Base-by-base conservation (phyloP, 768 basidiomycete species). In the Rubroboletus pulcherrimus region DNA sequence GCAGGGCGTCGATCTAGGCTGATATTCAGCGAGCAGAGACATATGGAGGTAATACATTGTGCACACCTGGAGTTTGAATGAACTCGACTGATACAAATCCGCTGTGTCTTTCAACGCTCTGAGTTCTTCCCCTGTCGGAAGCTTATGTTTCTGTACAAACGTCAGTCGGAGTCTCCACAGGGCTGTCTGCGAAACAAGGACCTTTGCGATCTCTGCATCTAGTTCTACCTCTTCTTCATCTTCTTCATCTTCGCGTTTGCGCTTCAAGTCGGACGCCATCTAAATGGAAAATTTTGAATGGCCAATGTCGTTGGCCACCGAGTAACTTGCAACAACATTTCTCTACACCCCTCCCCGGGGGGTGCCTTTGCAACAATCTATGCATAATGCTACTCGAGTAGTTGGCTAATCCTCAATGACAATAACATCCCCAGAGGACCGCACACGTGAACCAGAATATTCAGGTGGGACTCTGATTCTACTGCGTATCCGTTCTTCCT, bases 41-140 rank as follows among this genome's bases (percentile, higher is more conserved):
- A 17, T 10, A 14, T 4, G 17, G 11, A 33, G 2, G 34, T 12
- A 15, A 12, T n/a, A 19, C 6, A 39, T n/a, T 10, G 14, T 11
- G 57, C 75, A 11, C 44, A 89, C 89, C 79, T 94, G 91, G 9
- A 95, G 78, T 62, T 91, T 91, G 77, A 95, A 94, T 3, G 88
- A 82, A 52, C 77, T 86, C 0, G 91, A 93, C 62, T 81, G 79
- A 68, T 84, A 92, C 21, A 93, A 74, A 54, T 90, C 82, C 26
- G 80, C 77, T 15, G 87, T 87, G 58, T 90, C 89, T 65, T 85
- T 87, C 58, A 93, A 85, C 7, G 71, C 72, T 52, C 83, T 77
- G 43, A 93, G 74, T 67, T 93, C 89, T 55, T 83, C 80, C 44
- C 86, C 85, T 17, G 83, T 83, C 15, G 87, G 86, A 4, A 84